phyloP scores from a whole-genome alignment of 305 asterid genomes.

The Stenogyne calaminthoides region DNA sequence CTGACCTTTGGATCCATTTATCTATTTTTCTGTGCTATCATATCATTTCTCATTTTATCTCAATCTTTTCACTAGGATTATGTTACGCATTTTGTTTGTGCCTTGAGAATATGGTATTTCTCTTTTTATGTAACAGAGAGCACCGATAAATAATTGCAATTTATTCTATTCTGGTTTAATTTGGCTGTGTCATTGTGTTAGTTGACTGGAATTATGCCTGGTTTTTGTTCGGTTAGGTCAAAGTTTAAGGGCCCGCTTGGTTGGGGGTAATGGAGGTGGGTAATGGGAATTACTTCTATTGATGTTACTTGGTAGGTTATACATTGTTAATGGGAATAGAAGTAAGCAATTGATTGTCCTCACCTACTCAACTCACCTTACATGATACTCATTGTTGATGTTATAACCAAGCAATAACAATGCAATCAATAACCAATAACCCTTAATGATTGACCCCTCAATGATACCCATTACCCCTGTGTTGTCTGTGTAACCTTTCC shows the following conservation, averaged over 20 bases:
- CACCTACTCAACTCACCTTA: too few relatives aligned
- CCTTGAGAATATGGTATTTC: constrained; percentile 1
- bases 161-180: not conserved
- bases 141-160: not conserved
- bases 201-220: constrained; percentile 2
- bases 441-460: too few relatives aligned
- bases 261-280: too few relatives aligned
- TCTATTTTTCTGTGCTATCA: not conserved
- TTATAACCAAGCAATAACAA: too few relatives aligned
- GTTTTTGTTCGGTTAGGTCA: not conserved
- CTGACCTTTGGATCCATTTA: not conserved
- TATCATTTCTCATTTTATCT: not conserved
- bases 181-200: not conserved
- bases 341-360: too few relatives aligned
- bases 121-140: not conserved
- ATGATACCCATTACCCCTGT: not conserved
- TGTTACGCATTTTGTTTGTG: constrained; percentile 1
- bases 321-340: too few relatives aligned
- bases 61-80: not conserved
- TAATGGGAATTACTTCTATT: too few relatives aligned
- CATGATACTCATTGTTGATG: too few relatives aligned
- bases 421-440: too few relatives aligned
- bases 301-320: too few relatives aligned
- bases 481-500: not conserved
- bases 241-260: too few relatives aligned